Percentiles rank a stretch among this genome's conserved stretches.
phyloP scores from a whole-genome alignment of 306 rosid species.

The Castanopsis chinensis region DNA sequence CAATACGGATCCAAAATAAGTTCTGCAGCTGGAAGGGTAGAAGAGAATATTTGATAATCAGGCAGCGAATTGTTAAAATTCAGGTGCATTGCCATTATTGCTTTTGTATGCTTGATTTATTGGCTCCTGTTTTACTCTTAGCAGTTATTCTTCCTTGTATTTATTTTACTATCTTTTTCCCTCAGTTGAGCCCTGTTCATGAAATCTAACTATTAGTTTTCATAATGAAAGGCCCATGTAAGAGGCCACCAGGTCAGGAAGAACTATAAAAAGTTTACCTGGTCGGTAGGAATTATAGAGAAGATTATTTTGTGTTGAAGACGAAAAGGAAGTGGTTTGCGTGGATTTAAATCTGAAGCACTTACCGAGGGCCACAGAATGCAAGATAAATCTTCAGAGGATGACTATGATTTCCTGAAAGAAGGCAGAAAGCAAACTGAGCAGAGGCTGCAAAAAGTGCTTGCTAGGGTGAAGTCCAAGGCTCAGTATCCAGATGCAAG shows the following conservation, averaged over 20 bases:
- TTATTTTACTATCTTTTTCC: not conserved
- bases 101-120: not conserved
- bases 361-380: constrained; percentile 38
- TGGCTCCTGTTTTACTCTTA: not conserved
- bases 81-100: constrained; percentile 47
- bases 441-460: constrained; percentile 76
- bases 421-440: constrained; percentile 84
- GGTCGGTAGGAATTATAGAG: constrained; percentile 88
- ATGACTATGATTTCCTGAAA: constrained; percentile 64
- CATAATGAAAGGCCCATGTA: constrained; percentile 65
- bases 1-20: constrained; percentile 70
- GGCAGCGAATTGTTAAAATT: constrained; percentile 70
- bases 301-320: constrained; percentile 85
- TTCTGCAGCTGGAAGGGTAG: constrained; percentile 81
- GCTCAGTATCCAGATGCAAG: constrained; percentile 86
- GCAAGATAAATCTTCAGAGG: constrained; percentile 45
- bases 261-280: constrained; percentile 49
- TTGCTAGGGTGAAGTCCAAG: constrained; percentile 89
- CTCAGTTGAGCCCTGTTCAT: not conserved
- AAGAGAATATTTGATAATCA: constrained; percentile 62
- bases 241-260: constrained; percentile 94
- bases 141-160: not conserved
- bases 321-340: constrained; percentile 81
- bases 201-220: constrained; percentile 19
- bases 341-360: constrained; percentile 72